Evolutionary conservation across 768 basidiomycete species (phyloP), one percentile per base, ranked within the genome.

Genomic region (Boletellus ananas): DNA sequence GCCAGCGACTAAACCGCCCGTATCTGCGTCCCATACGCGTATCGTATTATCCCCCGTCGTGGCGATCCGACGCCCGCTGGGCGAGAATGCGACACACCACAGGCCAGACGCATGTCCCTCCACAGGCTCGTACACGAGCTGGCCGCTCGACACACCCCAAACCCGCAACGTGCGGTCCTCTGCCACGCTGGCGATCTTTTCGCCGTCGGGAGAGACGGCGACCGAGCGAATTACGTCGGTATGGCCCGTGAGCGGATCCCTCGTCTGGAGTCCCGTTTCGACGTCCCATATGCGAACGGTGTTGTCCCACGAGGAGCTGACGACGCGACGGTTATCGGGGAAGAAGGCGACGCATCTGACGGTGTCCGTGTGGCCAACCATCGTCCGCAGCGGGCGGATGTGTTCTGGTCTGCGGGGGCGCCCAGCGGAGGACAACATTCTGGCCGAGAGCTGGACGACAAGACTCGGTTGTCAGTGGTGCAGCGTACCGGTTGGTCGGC

Each of bases 21-120:
- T 60, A 43, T 59, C 54, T 33, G 61, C 49, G 51, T 70, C 61
- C 67, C 67, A 70, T 47, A 70, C 44, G 48, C 59, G 57, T 43
- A 70, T 60, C 5, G 62, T 64, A 43, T 62, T 66, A 43, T 70
- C 70, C 9, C 60, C 64, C 2, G 66, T 68, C 11, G 67, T 67
- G 36, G 70, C 68, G 36, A 68, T 56, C 29, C 58, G 57, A 23
- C 52, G 54, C 39, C 68, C 68, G 49, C 68, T 49, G 36, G 66
- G 66, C 17, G 66, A 68, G 56, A 70, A 66, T 1, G 64, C 43
- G 51, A 70, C 58, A 42, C 57, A 70, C 55, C 58, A 58, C 14
- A 70, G 60, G 18, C 58, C 58, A 3, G 56, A 57, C 25, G 52
- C 51, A 34, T 68, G 66, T 6, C 61, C 66, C 13, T 58, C 58